Percentiles rank a stretch among this genome's conserved stretches.
phyloP scores from a whole-genome alignment of 2,329 filamentous ascomycete species.

The Plenodomus tracheiphilus region DNA sequence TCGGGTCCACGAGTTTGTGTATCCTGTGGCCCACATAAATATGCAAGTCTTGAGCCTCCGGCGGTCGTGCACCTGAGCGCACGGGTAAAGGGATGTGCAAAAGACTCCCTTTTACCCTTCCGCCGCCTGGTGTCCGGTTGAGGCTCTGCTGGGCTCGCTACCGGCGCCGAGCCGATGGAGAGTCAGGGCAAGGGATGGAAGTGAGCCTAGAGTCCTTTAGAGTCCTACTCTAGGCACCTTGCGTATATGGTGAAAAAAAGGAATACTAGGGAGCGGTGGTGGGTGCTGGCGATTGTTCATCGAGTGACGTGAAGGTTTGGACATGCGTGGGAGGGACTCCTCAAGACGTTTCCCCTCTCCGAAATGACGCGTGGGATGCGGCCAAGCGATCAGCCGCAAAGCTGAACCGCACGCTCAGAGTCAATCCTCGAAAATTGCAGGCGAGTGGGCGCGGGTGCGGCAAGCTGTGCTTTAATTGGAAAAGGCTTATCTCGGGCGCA shows the following conservation, averaged over 20 bases:
- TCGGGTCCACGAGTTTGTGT: conserved; percentile 1
- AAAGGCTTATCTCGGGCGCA: conserved; percentile 16
- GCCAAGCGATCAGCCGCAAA: conserved; percentile 5
- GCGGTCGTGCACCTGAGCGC: conserved; percentile 8
- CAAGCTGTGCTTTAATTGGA: conserved; percentile 17
- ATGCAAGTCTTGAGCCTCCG: conserved; percentile 3
- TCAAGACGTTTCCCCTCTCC: background rate
- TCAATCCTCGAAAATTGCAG: conserved; percentile 2
- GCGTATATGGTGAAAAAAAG: no score
- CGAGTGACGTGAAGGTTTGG: background rate
- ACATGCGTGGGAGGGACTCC: background rate
- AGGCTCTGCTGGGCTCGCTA: conserved; percentile 3
- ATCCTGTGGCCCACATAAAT: conserved; percentile 1
- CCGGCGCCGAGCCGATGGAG: conserved; percentile 7
- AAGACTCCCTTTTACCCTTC: background rate
- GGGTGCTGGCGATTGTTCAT: background rate
- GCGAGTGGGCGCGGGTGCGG: conserved; percentile 10
- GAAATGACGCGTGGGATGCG: conserved; percentile 1
- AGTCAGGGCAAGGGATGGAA: background rate
- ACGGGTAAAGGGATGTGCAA: conserved; percentile 10
- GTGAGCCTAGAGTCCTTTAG: no score
- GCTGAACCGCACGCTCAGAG: background rate
- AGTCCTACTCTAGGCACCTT: no score
- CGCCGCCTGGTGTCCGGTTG: conserved; percentile 4
- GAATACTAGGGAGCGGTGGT: background rate